These are phyloP conservation scores for Scenedesmus sp. DNA, from an alignment of 163 green algal genomes.

Conservation along the genomic window DNA sequence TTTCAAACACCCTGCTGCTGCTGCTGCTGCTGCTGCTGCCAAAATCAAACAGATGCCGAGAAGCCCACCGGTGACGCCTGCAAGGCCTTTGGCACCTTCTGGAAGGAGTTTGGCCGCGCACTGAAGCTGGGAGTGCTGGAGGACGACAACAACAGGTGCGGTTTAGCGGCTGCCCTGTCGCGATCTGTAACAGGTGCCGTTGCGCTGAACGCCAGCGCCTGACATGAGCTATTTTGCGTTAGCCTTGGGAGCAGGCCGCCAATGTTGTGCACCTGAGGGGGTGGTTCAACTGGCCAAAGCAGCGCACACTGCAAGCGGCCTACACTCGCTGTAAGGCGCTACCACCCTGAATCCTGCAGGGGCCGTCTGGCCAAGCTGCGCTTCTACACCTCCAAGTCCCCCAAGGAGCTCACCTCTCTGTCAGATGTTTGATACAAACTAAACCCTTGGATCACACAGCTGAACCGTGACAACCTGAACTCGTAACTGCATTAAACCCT, in stretches of 20 bases:
- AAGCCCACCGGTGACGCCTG: constrained; percentile 65
- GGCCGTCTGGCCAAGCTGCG: constrained; percentile 87
- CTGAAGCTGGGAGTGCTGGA: constrained; percentile 99
- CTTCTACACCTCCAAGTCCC: constrained; percentile 85
- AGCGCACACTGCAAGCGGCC: neutral
- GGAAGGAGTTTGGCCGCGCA: constrained; percentile 88
- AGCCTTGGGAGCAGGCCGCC: neutral
- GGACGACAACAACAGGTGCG: constrained; percentile 79
- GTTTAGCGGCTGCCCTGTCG: no score
- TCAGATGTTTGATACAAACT: constrained; percentile 70
- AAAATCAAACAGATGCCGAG: constrained; percentile 27
- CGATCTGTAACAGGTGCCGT: no score
- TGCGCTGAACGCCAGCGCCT: no score
- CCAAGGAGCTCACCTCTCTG: constrained; percentile 82
- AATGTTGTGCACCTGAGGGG: neutral
- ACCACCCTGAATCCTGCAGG: neutral
- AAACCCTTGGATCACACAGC: no score
- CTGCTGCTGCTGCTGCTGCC: constrained; percentile 80
- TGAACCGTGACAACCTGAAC: no score
- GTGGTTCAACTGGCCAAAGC: neutral
- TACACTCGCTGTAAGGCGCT: neutral
- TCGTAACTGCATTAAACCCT: neutral
- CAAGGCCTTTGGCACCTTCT: constrained; percentile 93
- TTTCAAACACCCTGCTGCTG: constrained; percentile 94
- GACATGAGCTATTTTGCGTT: no score